Base-by-base conservation (phyloP, 768 basidiomycete species). In the Obba rivulosa region DNA sequence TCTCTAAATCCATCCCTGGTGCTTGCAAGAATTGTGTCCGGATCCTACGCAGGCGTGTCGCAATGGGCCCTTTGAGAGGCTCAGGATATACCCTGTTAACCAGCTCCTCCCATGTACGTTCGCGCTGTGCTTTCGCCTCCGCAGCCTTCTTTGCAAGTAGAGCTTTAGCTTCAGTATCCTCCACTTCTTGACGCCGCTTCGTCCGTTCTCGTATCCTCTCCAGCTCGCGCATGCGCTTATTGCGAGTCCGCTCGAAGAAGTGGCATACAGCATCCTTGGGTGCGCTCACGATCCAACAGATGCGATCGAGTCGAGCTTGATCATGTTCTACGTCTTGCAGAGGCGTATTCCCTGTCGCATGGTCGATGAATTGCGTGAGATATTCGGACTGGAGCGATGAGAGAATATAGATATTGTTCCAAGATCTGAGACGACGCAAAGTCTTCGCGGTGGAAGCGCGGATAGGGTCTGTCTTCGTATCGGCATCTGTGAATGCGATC, bases 321-420 rank as follows among this genome's bases (percentile, higher is more conserved):
- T 69, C 61, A 20, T 62, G 67, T 38, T 79, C 74, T 20, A 67
- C 62, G 41, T 75, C 69, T 48, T 81, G 70, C 25, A 83, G 59
- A 3, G 81, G 76, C 0, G 76, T 80, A 11, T 61, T 55, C 10
- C 66, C 72, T 1, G 68, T 70, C 4, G 63, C 52, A 17, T 61
- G 53, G 48, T 79, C 71, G 13, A 79, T 62, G 46, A 73, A 78
- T 47, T 72, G 74, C 36, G 70, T 71, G 52, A 91, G 65, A 64
- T 82, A 89, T 47, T 77, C 77, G 35, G 69, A 76, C 62, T 91
- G 88, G 59, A 79, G 75, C 75, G 77, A 81, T 0, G 83, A 79
- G 41, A 91, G 64, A 46, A 73, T 68, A 57, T 89, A 90, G 4
- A 70, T 61, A 13, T 74, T 60, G 25, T 68, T 73, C 88, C 88